Percentiles rank a stretch among this genome's conserved stretches.
Evolutionary conservation across 495 filamentous ascomycete species (phyloP).

Genomic region (Hypoxylon lienhwacheense): DNA sequence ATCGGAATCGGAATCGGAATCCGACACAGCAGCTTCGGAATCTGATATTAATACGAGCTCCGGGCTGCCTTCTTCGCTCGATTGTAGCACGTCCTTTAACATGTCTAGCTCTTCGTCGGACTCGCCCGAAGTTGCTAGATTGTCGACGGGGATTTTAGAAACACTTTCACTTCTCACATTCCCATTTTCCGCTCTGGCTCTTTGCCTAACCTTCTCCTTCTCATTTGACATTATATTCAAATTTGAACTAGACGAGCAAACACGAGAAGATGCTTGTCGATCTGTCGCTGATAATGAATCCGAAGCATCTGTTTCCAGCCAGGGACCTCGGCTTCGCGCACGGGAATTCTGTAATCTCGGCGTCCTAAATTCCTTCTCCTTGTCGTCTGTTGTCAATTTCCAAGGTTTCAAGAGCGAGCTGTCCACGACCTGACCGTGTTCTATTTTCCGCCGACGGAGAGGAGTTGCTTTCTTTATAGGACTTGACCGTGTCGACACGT

Average conservation of each 20-base stretch:
- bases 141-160: neutral
- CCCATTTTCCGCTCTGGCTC: neutral
- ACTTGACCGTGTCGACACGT: neutral
- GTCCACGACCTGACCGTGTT: conserved; percentile 25
- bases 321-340: neutral
- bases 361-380: neutral
- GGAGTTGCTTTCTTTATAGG: conserved; percentile 20
- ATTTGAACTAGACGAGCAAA: neutral
- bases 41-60: conserved; percentile 29
- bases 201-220: neutral
- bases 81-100: neutral
- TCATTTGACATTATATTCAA: neutral
- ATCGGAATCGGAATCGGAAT: conserved; percentile 35
- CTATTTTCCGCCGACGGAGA: conserved; percentile 34
- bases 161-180: neutral
- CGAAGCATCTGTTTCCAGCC: neutral
- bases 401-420: conserved; percentile 33
- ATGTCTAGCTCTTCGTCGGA: conserved; percentile 8
- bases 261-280: conserved; percentile 1
- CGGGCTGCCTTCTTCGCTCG: conserved; percentile 18
- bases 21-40: conserved; percentile 23
- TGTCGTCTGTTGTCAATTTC: neutral
- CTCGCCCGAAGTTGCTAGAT: neutral
- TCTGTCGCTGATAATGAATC: conserved; percentile 1
- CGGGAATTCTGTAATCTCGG: conserved; percentile 6